Base-by-base conservation (phyloP, 1,284 basidiomycete species). In the Stygiomarasmius scandens region DNA sequence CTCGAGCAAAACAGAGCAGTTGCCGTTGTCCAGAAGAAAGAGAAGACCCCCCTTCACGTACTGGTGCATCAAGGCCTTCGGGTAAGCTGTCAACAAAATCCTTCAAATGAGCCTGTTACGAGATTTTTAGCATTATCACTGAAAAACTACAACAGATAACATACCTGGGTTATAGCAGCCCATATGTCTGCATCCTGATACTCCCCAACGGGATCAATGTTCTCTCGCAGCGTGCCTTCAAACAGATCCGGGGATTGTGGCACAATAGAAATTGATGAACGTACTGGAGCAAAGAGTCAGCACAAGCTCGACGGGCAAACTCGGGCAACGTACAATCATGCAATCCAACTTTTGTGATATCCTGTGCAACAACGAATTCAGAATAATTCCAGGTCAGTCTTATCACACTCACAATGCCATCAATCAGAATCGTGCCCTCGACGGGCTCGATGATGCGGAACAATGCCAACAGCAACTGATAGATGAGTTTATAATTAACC, bases 21-120 rank as follows among this genome's bases (percentile, higher is more conserved):
- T 96, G 93, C 47, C 91, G 74, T 70, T 98, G 95, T 3, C 96
- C 96, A 8, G 91, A 78, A 8, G 87, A 91, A 56, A 97, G 75
- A 34, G 94, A 95, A 20, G 82, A 82, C 0, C 95, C 95, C 14
- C 90, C 92, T 72, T 96, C 94, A 58, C 85, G 74, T 12, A 96
- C 85, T 32, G 80, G 78, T 0, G 91, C 85, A 68, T 96, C 93
- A 1, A 96, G 77, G 1, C 86, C 58, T 32, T 84, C 89, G 1
- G 89, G 79, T 41, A 95, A 79, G 44, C 76, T 79, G 61, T 89
- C 84, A 24, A 95, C 81, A 69, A 91, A 93, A 34, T 86, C 74
- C 67, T 84, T 88, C 59, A 93, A 71, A 68, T 85, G 80, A 8
- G 83, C 78, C 82, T 88, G 55, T 22, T 52, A 41, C 47, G 45